Evolutionary conservation across 129 eudicot genomes (phyloP).

Genomic region (Heracleum sosnowskyi): DNA sequence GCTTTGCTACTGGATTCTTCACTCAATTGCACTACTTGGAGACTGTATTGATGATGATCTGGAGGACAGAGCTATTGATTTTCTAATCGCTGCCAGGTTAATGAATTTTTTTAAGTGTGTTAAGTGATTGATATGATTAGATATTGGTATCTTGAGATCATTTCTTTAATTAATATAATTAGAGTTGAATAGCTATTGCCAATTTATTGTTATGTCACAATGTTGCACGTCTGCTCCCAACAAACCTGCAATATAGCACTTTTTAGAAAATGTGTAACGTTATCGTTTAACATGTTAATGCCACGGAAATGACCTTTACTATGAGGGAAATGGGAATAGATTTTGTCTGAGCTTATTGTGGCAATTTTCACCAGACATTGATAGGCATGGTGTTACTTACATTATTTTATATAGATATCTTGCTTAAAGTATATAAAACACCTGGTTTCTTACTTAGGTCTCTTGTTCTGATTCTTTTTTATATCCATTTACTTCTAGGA

Average conservation of each 20-base stretch:
- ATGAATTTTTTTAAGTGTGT: background rate
- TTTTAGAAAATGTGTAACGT: background rate
- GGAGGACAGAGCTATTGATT: constrained; percentile 51
- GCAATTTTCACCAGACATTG: background rate
- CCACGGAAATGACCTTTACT: background rate
- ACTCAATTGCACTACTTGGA: constrained; percentile 75
- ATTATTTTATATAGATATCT: background rate
- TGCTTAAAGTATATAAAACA: background rate
- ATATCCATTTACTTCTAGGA: constrained; percentile 35
- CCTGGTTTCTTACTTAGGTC: background rate
- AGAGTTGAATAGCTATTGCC: background rate
- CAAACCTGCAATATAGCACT: background rate
- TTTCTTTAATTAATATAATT: too few relatives aligned
- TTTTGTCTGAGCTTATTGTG: background rate
- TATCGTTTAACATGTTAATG: background rate
- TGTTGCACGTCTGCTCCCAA: background rate
- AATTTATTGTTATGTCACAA: background rate
- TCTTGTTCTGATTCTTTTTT: background rate
- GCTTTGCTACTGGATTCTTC: constrained; percentile 97
- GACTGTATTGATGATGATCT: constrained; percentile 53
- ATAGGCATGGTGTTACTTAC: background rate
- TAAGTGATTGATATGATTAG: background rate
- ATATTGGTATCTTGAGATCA: background rate
- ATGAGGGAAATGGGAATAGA: background rate
- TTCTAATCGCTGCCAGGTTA: constrained; percentile 80